Conservation (phyloP, 805 yeast genomes). For the Candida morakotiae region DNA sequence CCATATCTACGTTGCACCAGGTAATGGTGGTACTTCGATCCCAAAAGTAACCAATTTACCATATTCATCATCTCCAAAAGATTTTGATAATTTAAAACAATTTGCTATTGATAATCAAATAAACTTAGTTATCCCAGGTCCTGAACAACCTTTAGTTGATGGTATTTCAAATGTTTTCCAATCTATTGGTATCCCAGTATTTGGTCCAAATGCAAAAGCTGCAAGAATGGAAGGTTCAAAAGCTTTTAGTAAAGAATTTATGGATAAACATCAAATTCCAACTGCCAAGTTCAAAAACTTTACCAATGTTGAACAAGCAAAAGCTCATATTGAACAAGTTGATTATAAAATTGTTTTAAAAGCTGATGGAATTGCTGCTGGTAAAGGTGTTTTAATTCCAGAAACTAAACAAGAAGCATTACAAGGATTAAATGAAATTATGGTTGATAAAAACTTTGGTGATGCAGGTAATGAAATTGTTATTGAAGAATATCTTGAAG, state of each 20-base stretch:
- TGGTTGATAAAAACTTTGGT: constrained; percentile 89
- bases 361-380: constrained; percentile 98
- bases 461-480: constrained; percentile 90
- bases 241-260: constrained; percentile 88
- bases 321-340: constrained; percentile 57
- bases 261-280: constrained; percentile 89
- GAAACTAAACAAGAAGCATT: constrained; percentile 77
- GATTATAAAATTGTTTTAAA: constrained; percentile 83
- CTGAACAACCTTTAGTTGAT: constrained; percentile 98
- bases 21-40: constrained; percentile 86
- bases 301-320: constrained; percentile 71
- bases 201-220: constrained; percentile 91
- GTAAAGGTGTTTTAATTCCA: constrained; percentile 97
- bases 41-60: constrained; percentile 65
- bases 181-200: constrained; percentile 87
- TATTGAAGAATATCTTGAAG: constrained; percentile 92
- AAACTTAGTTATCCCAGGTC: constrained; percentile 88
- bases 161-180: constrained; percentile 75
- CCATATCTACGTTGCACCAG: constrained; percentile 88
- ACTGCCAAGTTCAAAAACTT: constrained; percentile 90
- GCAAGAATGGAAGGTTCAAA: constrained; percentile 97
- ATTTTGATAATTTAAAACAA: constrained; percentile 64
- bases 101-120: constrained; percentile 70
- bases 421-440: constrained; percentile 77
- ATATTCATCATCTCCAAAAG: constrained; percentile 59